These are phyloP conservation scores for Telopea speciosissima DNA, from an alignment of 177 flowering plant species.

Conservation along the genomic window DNA sequence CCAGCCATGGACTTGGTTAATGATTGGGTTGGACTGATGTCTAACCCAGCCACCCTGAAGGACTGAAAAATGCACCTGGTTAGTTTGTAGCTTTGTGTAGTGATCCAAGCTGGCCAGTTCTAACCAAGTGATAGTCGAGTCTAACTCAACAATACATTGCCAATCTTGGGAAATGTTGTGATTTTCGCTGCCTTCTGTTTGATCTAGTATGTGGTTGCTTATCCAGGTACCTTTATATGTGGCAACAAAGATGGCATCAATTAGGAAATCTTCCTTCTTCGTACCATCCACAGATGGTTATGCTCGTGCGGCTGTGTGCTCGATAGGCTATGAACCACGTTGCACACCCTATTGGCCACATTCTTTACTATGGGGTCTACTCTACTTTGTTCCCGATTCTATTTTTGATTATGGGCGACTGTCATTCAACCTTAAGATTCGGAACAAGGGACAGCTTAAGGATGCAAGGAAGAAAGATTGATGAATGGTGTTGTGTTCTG, in stretches of 20 bases:
- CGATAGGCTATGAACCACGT: conserved; percentile 73
- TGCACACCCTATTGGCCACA: conserved; percentile 96
- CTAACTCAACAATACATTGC: neutral
- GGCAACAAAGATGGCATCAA: conserved; percentile 89
- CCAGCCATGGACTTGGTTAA: neutral
- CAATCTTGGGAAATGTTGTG: neutral
- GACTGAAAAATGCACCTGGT: no score
- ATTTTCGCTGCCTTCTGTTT: no score
- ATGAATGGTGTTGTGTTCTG: conserved; percentile 13
- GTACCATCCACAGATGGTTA: conserved; percentile 75
- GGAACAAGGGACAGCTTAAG: conserved; percentile 66
- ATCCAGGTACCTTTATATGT: conserved; percentile 76
- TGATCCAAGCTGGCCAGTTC: no score
- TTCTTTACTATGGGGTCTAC: conserved; percentile 51
- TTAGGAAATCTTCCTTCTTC: conserved; percentile 62
- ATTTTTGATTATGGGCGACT: conserved; percentile 50
- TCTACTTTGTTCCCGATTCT: conserved; percentile 43
- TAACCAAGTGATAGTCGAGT: neutral
- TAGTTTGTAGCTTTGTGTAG: no score
- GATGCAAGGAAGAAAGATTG: conserved; percentile 57
- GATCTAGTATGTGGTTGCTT: neutral
- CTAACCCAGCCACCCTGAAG: no score
- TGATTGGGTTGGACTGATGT: neutral
- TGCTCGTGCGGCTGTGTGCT: conserved; percentile 62
- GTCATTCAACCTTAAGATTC: conserved; percentile 42